These are phyloP conservation scores for Phaeosphaeriaceae sp. DNA, from an alignment of 2,329 filamentous ascomycete species.

Conservation along the genomic window DNA sequence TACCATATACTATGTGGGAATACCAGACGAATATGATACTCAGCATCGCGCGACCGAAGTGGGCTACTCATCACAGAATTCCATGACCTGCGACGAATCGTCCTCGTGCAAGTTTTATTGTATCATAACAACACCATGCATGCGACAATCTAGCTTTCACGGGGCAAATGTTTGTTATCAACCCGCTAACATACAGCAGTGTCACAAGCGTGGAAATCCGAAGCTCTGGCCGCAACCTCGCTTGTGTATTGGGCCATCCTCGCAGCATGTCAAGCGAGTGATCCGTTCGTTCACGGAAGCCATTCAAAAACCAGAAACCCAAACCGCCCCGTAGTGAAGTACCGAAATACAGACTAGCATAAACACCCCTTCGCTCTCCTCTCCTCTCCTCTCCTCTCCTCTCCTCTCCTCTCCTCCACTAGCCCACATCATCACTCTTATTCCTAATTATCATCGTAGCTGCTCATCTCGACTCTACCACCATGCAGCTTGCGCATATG, in stretches of 20 bases:
- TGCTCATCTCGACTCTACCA: not conserved
- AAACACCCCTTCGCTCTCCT: too few relatives aligned
- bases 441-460: not conserved
- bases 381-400: too few relatives aligned
- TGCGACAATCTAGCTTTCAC: too few relatives aligned
- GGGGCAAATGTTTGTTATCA: too few relatives aligned
- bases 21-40: not conserved
- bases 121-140: too few relatives aligned
- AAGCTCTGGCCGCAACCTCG: conserved; percentile 27
- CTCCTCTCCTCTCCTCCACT: too few relatives aligned
- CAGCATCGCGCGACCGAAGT: not conserved
- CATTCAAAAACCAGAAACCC: too few relatives aligned
- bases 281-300: conserved; percentile 13
- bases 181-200: not conserved
- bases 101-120: not conserved
- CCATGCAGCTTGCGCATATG: conserved; percentile 4
- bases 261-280: conserved; percentile 27
- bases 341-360: too few relatives aligned
- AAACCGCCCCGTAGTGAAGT: too few relatives aligned
- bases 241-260: conserved; percentile 38
- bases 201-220: conserved; percentile 34
- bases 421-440: too few relatives aligned
- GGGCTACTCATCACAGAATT: not conserved
- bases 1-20: not conserved
- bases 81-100: not conserved